phyloP scores from a whole-genome alignment of 805 yeast species.

The Citeromyces matritensis region DNA sequence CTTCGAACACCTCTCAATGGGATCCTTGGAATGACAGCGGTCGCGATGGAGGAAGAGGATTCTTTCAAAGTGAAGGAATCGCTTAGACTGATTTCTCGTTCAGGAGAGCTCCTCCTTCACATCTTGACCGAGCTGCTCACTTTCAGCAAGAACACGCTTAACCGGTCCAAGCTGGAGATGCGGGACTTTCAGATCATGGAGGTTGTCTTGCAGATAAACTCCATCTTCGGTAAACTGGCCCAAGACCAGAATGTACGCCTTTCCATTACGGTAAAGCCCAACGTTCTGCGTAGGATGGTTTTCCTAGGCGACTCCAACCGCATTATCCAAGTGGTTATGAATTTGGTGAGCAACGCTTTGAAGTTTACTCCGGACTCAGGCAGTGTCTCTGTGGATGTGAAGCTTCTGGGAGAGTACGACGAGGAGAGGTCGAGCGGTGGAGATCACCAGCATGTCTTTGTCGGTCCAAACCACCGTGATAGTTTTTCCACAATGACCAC shows the following conservation, averaged over 20 bases:
- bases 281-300: conserved; percentile 41
- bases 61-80: conserved; percentile 54
- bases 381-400: conserved; percentile 48
- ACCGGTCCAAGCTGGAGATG: conserved; percentile 70
- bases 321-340: conserved; percentile 85
- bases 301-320: conserved; percentile 82
- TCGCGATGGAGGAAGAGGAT: conserved; percentile 80
- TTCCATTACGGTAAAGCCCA: conserved; percentile 48
- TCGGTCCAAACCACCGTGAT: conserved; percentile 7
- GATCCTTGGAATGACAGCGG: conserved; percentile 88
- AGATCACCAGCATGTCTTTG: conserved; percentile 29
- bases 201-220: conserved; percentile 69
- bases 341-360: conserved; percentile 76
- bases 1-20: conserved; percentile 93
- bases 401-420: conserved; percentile 61
- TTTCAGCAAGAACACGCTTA: conserved; percentile 82
- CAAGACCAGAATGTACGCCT: conserved; percentile 62
- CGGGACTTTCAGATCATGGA: conserved; percentile 70
- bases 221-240: conserved; percentile 74
- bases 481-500: not conserved
- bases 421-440: conserved; percentile 24
- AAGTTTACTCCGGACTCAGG: conserved; percentile 92
- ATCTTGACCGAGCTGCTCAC: conserved; percentile 82
- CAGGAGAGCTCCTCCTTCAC: conserved; percentile 83
- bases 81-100: conserved; percentile 69